These are phyloP conservation scores for Polyporus tsugae DNA, from an alignment of 1,284 basidiomycete genomes.

Conservation along the genomic window DNA sequence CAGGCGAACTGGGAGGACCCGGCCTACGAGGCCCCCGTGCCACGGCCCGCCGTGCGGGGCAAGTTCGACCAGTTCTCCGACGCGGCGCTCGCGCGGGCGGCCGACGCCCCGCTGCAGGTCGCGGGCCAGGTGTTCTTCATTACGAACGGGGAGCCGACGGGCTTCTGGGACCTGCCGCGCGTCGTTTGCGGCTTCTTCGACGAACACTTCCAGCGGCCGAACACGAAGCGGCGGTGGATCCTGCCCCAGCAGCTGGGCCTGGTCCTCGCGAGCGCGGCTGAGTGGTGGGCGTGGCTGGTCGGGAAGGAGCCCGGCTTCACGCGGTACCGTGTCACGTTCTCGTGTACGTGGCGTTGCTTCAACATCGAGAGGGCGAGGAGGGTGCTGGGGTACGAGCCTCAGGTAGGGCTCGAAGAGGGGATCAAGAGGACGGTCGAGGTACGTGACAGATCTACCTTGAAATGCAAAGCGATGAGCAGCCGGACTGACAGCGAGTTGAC, in stretches of 20 bases:
- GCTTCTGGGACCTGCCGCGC: conserved; percentile 96
- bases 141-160: conserved; percentile 95
- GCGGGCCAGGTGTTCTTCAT: conserved; percentile 98
- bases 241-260: conserved; percentile 77
- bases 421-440: conserved; percentile 82
- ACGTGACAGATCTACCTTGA: conserved; percentile 33
- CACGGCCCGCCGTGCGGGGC: conserved; percentile 74
- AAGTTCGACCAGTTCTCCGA: conserved; percentile 79
- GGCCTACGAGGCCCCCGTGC: conserved; percentile 50
- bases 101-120: conserved; percentile 70
- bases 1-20: conserved; percentile 67
- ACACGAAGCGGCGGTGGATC: conserved; percentile 45
- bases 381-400: conserved; percentile 92
- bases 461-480: not conserved
- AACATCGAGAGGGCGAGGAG: conserved; percentile 96
- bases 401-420: conserved; percentile 91
- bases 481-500: not conserved
- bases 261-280: conserved; percentile 74
- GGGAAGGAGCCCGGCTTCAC: conserved; percentile 93
- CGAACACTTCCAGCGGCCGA: conserved; percentile 44
- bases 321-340: conserved; percentile 84
- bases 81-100: conserved; percentile 56
- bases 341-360: conserved; percentile 83
- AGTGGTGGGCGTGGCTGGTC: conserved; percentile 78
- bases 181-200: conserved; percentile 88